Conservation (phyloP, 169 alveolate genomes). For the Eimeria necatrix region DNA sequence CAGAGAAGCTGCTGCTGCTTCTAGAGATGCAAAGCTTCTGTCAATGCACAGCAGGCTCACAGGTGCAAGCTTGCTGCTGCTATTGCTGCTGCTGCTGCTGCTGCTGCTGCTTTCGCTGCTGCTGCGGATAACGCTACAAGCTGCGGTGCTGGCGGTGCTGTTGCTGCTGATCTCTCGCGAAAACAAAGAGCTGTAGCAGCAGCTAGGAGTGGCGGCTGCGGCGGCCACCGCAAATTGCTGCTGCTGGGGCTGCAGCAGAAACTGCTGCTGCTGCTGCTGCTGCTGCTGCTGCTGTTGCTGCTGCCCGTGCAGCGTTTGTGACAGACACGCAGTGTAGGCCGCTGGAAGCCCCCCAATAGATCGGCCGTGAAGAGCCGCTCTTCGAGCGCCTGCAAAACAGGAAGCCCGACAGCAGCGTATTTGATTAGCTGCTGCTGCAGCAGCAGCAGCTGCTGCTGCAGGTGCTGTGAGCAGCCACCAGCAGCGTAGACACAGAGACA, state of each 20-base stretch:
- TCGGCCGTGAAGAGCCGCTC: slow-evolving; percentile 42
- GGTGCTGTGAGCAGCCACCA: background rate
- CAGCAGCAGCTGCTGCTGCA: background rate
- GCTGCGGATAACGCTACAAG: slow-evolving; percentile 6
- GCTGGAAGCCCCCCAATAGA: slow-evolving; percentile 69
- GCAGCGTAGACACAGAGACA: background rate
- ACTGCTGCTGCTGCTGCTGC: background rate
- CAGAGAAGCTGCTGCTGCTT: slow-evolving; percentile 27
- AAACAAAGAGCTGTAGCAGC: background rate
- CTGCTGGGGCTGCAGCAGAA: background rate
- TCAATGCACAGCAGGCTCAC: slow-evolving; percentile 17
- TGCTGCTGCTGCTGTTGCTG: slow-evolving; percentile 40
- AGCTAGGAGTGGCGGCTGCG: slow-evolving; percentile 14
- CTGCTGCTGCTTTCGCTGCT: slow-evolving; percentile 24
- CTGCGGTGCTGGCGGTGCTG: slow-evolving; percentile 23
- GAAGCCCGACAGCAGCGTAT: background rate
- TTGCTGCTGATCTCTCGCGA: slow-evolving; percentile 4
- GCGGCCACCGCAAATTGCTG: slow-evolving; percentile 15
- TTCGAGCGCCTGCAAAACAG: slow-evolving; percentile 5
- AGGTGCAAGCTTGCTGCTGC: slow-evolving; percentile 35
- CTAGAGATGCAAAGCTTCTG: slow-evolving; percentile 40
- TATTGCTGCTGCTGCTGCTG: background rate
- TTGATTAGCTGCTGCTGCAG: background rate
- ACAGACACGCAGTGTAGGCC: slow-evolving; percentile 25
- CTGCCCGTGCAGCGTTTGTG: slow-evolving; percentile 12